Conservation (phyloP, 257 asterid genomes). For the Solanum etuberosum region DNA sequence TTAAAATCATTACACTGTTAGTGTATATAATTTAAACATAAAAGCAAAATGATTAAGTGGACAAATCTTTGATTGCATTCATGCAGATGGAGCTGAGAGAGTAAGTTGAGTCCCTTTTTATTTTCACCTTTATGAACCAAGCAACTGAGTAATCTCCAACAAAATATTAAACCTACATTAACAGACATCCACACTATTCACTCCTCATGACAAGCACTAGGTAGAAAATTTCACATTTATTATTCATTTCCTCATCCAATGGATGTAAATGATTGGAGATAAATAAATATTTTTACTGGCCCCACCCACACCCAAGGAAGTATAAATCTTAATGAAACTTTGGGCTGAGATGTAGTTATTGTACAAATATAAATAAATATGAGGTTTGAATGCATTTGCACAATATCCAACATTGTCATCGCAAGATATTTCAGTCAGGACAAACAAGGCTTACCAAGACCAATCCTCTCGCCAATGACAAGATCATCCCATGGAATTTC, state of each 20-base stretch:
- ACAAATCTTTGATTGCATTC: background rate
- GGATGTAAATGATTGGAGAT: constrained; percentile 1
- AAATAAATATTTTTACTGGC: background rate
- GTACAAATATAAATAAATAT: background rate
- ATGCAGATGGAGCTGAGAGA: background rate
- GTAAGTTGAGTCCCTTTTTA: background rate
- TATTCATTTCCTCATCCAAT: constrained; percentile 1
- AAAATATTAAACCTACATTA: background rate
- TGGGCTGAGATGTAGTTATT: background rate
- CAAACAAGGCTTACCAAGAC: constrained; percentile 61
- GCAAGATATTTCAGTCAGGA: background rate
- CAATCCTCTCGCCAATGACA: constrained; percentile 92
- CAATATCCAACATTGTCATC: background rate
- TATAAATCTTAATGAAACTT: background rate
- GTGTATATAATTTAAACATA: background rate
- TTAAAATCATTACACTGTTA: background rate
- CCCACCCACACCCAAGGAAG: background rate
- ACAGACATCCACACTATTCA: background rate
- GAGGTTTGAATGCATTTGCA: background rate
- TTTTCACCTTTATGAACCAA: background rate
- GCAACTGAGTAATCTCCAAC: background rate
- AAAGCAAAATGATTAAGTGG: background rate
- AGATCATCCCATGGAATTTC: constrained; percentile 99
- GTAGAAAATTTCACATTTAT: background rate
- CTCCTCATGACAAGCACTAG: background rate